A percentile compares a stretch with the other conserved stretches of the same genome.
These are phyloP conservation scores for Colletotrichum incanum DNA, from an alignment of 2,329 filamentous ascomycete genomes.

Conservation along the genomic window DNA sequence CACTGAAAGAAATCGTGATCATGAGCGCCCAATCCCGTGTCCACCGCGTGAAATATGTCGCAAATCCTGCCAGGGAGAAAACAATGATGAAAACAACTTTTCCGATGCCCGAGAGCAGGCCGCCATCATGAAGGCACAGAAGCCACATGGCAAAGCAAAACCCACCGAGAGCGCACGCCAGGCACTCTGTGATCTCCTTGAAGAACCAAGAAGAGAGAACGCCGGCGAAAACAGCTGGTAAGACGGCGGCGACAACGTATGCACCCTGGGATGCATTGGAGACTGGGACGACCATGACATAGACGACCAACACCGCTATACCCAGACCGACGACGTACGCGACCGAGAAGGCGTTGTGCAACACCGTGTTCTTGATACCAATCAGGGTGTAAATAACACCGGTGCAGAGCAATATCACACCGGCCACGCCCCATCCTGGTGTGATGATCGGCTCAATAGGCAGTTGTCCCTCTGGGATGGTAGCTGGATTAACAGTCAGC, in stretches of 20 bases:
- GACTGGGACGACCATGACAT: constrained; percentile 87
- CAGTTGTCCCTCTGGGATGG: constrained; percentile 68
- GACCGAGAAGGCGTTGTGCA: constrained; percentile 86
- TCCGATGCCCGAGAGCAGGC: constrained; percentile 72
- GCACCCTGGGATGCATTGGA: constrained; percentile 84
- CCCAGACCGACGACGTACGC: constrained; percentile 81
- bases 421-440: constrained; percentile 85
- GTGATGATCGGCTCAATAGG: constrained; percentile 84
- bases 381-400: constrained; percentile 82
- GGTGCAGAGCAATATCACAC: constrained; percentile 80
- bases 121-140: constrained; percentile 82
- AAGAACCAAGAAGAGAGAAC: constrained; percentile 80
- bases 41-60: constrained; percentile 83
- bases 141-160: constrained; percentile 95
- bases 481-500: constrained; percentile 53
- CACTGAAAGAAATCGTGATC: constrained; percentile 82
- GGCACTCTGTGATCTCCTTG: constrained; percentile 82
- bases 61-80: constrained; percentile 78
- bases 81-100: constrained; percentile 83
- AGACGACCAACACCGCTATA: constrained; percentile 86
- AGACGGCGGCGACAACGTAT: constrained; percentile 84
- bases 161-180: constrained; percentile 90
- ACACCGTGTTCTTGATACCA: constrained; percentile 85
- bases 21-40: constrained; percentile 87
- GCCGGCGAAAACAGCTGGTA: constrained; percentile 83